Percentiles rank a stretch among this genome's conserved stretches.
Evolutionary conservation across 2,329 filamentous ascomycete species (phyloP).

Genomic region (Fusarium dlaminii): DNA sequence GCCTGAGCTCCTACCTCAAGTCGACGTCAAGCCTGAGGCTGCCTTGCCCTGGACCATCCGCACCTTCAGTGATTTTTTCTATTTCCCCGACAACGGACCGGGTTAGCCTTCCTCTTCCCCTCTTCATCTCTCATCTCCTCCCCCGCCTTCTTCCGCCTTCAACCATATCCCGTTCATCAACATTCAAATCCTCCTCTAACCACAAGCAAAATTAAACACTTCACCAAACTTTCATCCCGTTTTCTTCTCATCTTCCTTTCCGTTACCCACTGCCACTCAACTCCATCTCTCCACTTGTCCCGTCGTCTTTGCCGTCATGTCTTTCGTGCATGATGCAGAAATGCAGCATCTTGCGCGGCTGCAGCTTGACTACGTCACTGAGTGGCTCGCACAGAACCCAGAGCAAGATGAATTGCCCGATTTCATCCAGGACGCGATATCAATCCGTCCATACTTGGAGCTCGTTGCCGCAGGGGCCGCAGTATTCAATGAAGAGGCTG

Average conservation of each 20-base stretch:
- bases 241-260: neutral
- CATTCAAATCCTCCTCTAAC: neutral
- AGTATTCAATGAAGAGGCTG: neutral
- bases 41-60: neutral
- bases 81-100: neutral
- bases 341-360: neutral
- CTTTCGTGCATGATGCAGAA: neutral
- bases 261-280: accelerated
- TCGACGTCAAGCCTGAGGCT: neutral
- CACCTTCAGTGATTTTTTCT: neutral
- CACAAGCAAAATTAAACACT: neutral
- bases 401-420: accelerated
- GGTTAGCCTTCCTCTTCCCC: neutral
- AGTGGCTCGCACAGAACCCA: too few species aligned
- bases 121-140: neutral
- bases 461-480: neutral
- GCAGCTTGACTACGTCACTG: neutral
- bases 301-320: neutral
- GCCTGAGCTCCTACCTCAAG: neutral
- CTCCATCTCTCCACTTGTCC: too few species aligned
- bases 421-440: accelerated
- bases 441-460: neutral
- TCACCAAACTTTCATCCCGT: neutral
- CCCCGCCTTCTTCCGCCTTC: neutral
- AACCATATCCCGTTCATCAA: neutral